A percentile compares a stretch with the other conserved stretches of the same genome.
Conservation (phyloP, 805 yeast genomes). For the Suhomyces sp. region DNA sequence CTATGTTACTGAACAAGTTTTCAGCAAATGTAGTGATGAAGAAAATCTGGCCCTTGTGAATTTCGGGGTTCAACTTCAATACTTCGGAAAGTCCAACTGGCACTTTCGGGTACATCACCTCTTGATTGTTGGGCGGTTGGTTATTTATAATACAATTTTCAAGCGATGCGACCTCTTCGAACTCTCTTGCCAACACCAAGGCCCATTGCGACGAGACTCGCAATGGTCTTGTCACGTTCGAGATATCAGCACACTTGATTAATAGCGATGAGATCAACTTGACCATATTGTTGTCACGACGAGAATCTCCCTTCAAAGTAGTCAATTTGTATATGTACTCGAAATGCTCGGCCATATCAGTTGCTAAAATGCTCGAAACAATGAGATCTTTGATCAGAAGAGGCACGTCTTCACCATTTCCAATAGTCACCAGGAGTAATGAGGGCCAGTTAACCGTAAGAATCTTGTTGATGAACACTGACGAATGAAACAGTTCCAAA, state of each 20-base stretch:
- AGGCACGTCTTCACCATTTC: slow-evolving; percentile 15
- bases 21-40: slow-evolving; percentile 81
- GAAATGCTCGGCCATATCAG: slow-evolving; percentile 92
- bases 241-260: slow-evolving; percentile 93
- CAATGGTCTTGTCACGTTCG: slow-evolving; percentile 84
- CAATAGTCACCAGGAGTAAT: slow-evolving; percentile 37
- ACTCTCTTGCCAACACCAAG: slow-evolving; percentile 69
- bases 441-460: slow-evolving; percentile 37
- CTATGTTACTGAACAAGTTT: slow-evolving; percentile 66
- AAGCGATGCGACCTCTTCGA: slow-evolving; percentile 59
- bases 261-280: slow-evolving; percentile 61
- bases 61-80: slow-evolving; percentile 42
- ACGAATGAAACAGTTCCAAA: slow-evolving; percentile 78
- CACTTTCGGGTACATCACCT: slow-evolving; percentile 29
- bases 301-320: slow-evolving; percentile 16
- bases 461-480: slow-evolving; percentile 50
- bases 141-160: slow-evolving; percentile 31
- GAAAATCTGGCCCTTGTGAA: slow-evolving; percentile 74
- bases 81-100: slow-evolving; percentile 44
- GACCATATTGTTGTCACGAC: slow-evolving; percentile 19
- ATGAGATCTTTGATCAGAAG: slow-evolving; percentile 27
- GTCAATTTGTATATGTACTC: slow-evolving; percentile 59
- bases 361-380: slow-evolving; percentile 43
- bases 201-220: slow-evolving; percentile 85
- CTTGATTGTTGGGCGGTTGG: slow-evolving; percentile 8